Percentiles rank a stretch among this genome's conserved stretches.
These are phyloP conservation scores for Choanephora cucurbitarum DNA, from an alignment of 371 early-diverging fungal species.

Conservation along the genomic window DNA sequence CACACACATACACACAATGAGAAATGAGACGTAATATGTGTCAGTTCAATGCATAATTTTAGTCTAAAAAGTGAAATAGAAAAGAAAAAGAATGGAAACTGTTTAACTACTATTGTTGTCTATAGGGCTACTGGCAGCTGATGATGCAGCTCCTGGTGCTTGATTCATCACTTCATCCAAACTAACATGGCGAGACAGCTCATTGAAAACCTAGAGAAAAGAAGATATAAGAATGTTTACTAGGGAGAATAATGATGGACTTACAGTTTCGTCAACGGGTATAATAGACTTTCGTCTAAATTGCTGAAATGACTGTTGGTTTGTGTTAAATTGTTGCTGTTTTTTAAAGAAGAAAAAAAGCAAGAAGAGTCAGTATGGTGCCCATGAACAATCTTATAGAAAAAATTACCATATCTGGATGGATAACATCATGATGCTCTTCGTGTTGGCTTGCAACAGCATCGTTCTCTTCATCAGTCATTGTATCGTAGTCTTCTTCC, in stretches of 20 bases:
- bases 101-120: constrained; percentile 4
- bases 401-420: constrained; percentile 49
- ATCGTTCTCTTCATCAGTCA: constrained; percentile 32
- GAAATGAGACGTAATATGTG: no score
- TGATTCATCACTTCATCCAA: constrained; percentile 79
- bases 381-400: no score
- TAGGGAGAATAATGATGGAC: no score
- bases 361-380: neutral
- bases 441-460: constrained; percentile 29
- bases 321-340: constrained; percentile 69
- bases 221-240: neutral
- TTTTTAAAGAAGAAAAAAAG: neutral
- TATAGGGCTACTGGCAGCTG: constrained; percentile 24
- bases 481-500: constrained; percentile 36
- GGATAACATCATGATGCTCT: constrained; percentile 37
- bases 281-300: constrained; percentile 92
- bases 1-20: no score
- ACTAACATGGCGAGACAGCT: constrained; percentile 82
- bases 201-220: constrained; percentile 62
- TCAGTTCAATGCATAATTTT: no score
- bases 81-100: no score
- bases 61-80: no score
- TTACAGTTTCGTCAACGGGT: constrained; percentile 63
- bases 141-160: constrained; percentile 40
- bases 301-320: constrained; percentile 64